phyloP scores from a whole-genome alignment of 2,329 filamentous ascomycete genomes.

The Xylaria sp. region DNA sequence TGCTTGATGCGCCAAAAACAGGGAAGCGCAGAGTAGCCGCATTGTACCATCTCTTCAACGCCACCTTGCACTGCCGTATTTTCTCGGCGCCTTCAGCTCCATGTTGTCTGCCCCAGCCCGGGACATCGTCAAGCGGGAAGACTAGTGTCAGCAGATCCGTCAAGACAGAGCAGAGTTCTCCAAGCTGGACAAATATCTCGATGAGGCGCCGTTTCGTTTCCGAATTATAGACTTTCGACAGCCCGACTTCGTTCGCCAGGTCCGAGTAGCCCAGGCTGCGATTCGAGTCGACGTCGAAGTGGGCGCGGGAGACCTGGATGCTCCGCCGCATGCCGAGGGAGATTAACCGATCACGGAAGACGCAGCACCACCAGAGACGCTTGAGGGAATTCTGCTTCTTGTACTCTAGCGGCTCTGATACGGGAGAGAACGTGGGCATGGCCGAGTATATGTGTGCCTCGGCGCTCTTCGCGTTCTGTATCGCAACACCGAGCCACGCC shows the following conservation, averaged over 20 bases:
- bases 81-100: slow-evolving; percentile 49
- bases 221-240: slow-evolving; percentile 58
- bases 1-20: slow-evolving; percentile 51
- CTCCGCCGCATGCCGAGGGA: slow-evolving; percentile 61
- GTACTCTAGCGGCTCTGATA: slow-evolving; percentile 49
- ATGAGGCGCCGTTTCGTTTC: slow-evolving; percentile 58
- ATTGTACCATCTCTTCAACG: slow-evolving; percentile 56
- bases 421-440: slow-evolving; percentile 48
- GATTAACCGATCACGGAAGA: slow-evolving; percentile 63
- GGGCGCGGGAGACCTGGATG: slow-evolving; percentile 60
- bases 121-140: slow-evolving; percentile 57
- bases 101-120: slow-evolving; percentile 53
- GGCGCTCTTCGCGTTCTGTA: slow-evolving; percentile 61
- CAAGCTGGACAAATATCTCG: slow-evolving; percentile 58
- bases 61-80: slow-evolving; percentile 52
- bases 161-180: slow-evolving; percentile 58
- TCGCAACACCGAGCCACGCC: slow-evolving; percentile 61
- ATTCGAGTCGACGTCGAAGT: slow-evolving; percentile 58
- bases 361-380: slow-evolving; percentile 66
- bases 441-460: slow-evolving; percentile 57
- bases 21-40: slow-evolving; percentile 54
- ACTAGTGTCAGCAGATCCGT: slow-evolving; percentile 60
- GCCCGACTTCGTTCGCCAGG: slow-evolving; percentile 58
- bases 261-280: slow-evolving; percentile 56
- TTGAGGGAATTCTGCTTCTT: slow-evolving; percentile 58